Base-by-base conservation (phyloP, 805 yeast genomes). In the Nakazawaea siamensis region DNA sequence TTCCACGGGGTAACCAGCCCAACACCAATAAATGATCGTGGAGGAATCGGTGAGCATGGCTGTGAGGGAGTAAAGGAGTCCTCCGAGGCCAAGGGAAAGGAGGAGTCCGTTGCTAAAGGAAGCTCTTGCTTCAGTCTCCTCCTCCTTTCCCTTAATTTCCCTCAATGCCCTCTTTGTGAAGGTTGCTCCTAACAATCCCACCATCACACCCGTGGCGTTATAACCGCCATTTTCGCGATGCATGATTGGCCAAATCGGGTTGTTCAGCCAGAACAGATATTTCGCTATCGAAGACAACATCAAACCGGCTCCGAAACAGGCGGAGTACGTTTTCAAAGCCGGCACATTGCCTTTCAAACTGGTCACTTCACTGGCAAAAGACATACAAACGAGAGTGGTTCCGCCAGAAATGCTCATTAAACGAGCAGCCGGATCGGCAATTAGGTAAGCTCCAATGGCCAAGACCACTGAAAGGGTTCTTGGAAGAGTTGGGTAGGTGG, bases 171-270 rank as follows among this genome's bases (percentile, higher is more conserved):
- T n/a, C 16, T 79, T 72, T 3, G 95, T 73, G 37, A 79, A 62
- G n/a, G 73, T 46, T 3, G 90, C 87, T 26, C 76, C 68, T 8
- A 70, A 43, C 4, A 78, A 46, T 16, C 94, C 95, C 33, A 81
- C 40, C 4, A 64, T 55, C 3, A 86, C 55, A 27, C 92, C 94
- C 20, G 74, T 58, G 34, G 64, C 66, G 56, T 90, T 90, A 66
- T 75, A 74, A 11, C 98, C 98, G 14, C 97, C 96, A 47, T 84
- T 87, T 10, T 64, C 70, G 13, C 66, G 67, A 53, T 87, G 79
- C 88, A 92, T 79, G 33, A 88, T 81, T 19, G 97, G 94, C 98
- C 98, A 92, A 31, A 87, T 64, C 25, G 98, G 98, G 53, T 92
- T 92, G 52, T 88, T 88, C 2, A 97, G 76, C 58, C 73, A 81